Percentiles rank a stretch among this genome's conserved stretches.
Evolutionary conservation across 192 early-diverging fungal genomes (phyloP).

Genomic region (Linnemannia exigua): DNA sequence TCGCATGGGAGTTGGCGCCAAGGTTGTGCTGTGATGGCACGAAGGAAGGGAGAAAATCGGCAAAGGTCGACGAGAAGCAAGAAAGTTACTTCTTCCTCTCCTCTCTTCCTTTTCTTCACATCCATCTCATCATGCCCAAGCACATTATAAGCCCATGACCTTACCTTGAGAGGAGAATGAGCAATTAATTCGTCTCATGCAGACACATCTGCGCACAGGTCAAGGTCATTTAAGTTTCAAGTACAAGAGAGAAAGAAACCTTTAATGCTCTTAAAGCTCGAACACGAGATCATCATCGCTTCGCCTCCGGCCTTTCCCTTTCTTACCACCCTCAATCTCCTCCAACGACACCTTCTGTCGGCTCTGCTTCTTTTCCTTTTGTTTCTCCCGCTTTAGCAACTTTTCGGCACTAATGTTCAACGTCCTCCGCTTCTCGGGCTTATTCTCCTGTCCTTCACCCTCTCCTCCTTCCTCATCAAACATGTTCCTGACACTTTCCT

Average conservation of each 20-base stretch:
- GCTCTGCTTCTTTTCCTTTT: slow-evolving; percentile 54
- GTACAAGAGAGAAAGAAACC: not conserved
- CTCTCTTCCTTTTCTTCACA: too few species aligned
- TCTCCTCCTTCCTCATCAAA: slow-evolving; percentile 2
- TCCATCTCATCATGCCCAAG: too few species aligned
- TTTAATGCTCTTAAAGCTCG: slow-evolving; percentile 12
- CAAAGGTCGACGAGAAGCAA: too few species aligned
- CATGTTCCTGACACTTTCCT: slow-evolving; percentile 25
- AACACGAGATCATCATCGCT: slow-evolving; percentile 16
- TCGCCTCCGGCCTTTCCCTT: slow-evolving; percentile 3
- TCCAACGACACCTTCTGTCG: slow-evolving; percentile 33
- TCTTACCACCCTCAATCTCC: slow-evolving; percentile 9
- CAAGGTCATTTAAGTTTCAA: too few species aligned
- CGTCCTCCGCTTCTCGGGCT: slow-evolving; percentile 8
- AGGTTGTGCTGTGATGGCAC: too few species aligned
- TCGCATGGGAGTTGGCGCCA: too few species aligned
- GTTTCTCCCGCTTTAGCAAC: slow-evolving; percentile 33
- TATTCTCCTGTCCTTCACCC: not conserved
- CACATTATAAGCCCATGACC: too few species aligned
- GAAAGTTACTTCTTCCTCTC: too few species aligned
- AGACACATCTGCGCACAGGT: too few species aligned
- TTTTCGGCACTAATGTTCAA: slow-evolving; percentile 28
- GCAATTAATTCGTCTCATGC: too few species aligned
- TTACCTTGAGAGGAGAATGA: too few species aligned
- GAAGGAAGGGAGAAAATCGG: too few species aligned